Percentiles rank a stretch among this genome's conserved stretches.
Conservation (phyloP, 495 filamentous ascomycete species). For the Evansstolkia leycettana region DNA sequence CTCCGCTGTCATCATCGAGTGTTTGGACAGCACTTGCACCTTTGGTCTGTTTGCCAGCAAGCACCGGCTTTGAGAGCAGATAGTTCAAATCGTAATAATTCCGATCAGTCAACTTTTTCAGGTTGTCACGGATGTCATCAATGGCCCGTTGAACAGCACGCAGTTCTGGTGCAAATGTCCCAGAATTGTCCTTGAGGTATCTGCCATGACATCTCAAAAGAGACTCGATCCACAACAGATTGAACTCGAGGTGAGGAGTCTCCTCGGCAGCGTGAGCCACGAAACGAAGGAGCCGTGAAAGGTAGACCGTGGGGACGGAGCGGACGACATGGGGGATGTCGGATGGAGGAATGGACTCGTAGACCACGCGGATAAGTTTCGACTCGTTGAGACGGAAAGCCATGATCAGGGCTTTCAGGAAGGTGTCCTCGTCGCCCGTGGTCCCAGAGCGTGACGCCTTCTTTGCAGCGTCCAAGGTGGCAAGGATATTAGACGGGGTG, state of each 20-base stretch:
- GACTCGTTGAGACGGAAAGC: constrained; percentile 85
- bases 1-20: constrained; percentile 13
- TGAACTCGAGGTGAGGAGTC: constrained; percentile 86
- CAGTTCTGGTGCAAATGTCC: constrained; percentile 67
- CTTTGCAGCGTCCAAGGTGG: constrained; percentile 47
- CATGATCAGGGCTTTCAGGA: constrained; percentile 88
- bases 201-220: constrained; percentile 70
- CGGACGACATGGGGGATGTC: constrained; percentile 71
- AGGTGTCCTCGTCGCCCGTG: constrained; percentile 50
- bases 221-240: constrained; percentile 83
- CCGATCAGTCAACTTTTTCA: constrained; percentile 67
- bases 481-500: constrained; percentile 69
- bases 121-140: constrained; percentile 59
- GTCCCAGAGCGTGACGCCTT: constrained; percentile 15
- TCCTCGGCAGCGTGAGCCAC: constrained; percentile 82
- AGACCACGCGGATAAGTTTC: constrained; percentile 66
- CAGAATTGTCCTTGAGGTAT: constrained; percentile 66
- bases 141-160: constrained; percentile 67
- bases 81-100: constrained; percentile 82
- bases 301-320: constrained; percentile 74
- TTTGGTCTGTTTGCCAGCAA: constrained; percentile 21
- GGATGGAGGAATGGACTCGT: constrained; percentile 64
- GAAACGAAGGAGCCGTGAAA: constrained; percentile 67
- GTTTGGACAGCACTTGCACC: constrained; percentile 12
- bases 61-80: constrained; percentile 40